phyloP scores from a whole-genome alignment of 345 rosid species.

The Arabidopsis suecica region DNA sequence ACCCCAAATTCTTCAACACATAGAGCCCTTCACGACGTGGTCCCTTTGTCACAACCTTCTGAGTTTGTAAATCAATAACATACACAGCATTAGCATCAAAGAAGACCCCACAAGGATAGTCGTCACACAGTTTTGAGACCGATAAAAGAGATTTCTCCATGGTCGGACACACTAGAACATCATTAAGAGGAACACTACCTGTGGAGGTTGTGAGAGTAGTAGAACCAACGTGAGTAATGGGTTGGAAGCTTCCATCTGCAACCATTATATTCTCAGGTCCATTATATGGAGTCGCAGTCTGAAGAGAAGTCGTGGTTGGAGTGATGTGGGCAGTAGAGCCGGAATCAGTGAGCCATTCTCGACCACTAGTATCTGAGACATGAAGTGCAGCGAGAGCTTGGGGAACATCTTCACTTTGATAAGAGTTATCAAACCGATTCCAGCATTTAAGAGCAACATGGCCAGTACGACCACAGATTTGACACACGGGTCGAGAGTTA shows the following conservation, averaged over 20 bases:
- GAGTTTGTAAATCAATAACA: no score
- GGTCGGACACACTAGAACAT: no score
- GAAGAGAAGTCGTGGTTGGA: not conserved
- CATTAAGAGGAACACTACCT: no score
- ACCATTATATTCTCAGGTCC: not conserved
- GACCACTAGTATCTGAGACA: fast-evolving
- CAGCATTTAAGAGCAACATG: not conserved
- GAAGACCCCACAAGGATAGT: no score
- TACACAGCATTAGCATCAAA: no score
- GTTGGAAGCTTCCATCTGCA: not conserved
- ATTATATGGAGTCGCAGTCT: fast-evolving
- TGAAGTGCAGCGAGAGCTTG: not conserved
- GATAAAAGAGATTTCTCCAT: no score
- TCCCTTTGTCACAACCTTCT: no score
- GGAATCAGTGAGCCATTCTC: not conserved
- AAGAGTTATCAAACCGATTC: not conserved
- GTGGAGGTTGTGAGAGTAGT: no score
- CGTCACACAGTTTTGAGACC: no score
- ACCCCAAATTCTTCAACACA: no score
- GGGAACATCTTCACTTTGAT: not conserved
- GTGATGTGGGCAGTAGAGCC: not conserved
- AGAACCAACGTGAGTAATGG: not conserved
- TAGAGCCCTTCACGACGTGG: no score
- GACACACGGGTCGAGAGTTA: not conserved
- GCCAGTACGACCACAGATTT: not conserved